These are phyloP conservation scores for Salvia sclarea DNA, from an alignment of 305 asterid species.

Conservation along the genomic window DNA sequence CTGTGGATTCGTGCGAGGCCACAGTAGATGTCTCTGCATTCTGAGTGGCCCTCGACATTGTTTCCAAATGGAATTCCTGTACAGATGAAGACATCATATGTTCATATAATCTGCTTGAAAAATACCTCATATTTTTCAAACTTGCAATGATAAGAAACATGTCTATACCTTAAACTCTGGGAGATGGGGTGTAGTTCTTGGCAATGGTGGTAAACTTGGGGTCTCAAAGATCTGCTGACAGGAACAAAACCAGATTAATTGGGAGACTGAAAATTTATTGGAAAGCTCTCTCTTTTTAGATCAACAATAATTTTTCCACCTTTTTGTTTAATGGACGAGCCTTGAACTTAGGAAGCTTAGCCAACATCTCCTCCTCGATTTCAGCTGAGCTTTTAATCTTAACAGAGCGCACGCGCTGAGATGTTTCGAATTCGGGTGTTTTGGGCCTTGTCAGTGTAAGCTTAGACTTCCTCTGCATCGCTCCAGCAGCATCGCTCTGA, in stretches of 20 bases:
- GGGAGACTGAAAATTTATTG: not conserved
- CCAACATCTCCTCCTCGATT: slow-evolving; percentile 92
- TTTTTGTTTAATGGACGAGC: slow-evolving; percentile 85
- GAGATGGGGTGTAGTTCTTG: slow-evolving; percentile 70
- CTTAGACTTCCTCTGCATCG: slow-evolving; percentile 61
- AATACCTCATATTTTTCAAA: not conserved
- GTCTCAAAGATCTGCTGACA: slow-evolving; percentile 63
- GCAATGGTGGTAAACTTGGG: slow-evolving; percentile 56
- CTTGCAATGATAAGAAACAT: not conserved
- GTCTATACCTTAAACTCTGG: slow-evolving; percentile 81
- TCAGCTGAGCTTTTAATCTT: slow-evolving; percentile 81
- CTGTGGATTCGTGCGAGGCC: slow-evolving; percentile 61
- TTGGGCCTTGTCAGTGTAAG: slow-evolving; percentile 85
- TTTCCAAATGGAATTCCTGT: slow-evolving; percentile 91
- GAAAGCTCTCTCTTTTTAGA: not conserved
- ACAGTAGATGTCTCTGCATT: slow-evolving; percentile 68
- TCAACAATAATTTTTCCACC: slow-evolving; percentile 38
- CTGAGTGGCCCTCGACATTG: slow-evolving; percentile 80
- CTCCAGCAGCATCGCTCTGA: slow-evolving; percentile 55
- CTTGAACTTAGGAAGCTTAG: slow-evolving; percentile 85
- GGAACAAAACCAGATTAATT: slow-evolving; percentile 13
- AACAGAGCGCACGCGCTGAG: slow-evolving; percentile 75
- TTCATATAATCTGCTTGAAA: slow-evolving; percentile 9
- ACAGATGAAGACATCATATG: slow-evolving; percentile 8
- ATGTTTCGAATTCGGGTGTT: slow-evolving; percentile 84